Evolutionary conservation across 2,329 filamentous ascomycete genomes (phyloP), one percentile per base, ranked within the genome.

Genomic region (Diaporthe sp.): DNA sequence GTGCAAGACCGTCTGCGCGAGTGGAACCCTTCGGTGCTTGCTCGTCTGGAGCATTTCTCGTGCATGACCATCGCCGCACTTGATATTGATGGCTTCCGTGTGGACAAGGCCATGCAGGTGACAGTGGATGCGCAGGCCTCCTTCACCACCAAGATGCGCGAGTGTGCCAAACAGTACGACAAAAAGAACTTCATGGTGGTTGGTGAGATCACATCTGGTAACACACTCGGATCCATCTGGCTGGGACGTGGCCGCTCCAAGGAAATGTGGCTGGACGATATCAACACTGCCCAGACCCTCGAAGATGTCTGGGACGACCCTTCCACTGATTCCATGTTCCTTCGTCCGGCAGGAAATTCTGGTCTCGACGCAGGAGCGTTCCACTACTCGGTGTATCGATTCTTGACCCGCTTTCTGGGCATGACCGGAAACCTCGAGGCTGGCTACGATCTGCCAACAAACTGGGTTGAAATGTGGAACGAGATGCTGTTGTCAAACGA

Each of bases 1-100:
- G 91, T 92, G 2, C 91, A 93, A 81, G 91, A 93, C 81, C 90
- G 91, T 79, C 84, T 93, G 12, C 87, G 91, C 72, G 91, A 92
- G 80, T 93, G 91, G 91, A 79, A 87, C 46, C 88, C 89, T 1
- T 87, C 87, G 28, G 91, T 92, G 0, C 84, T 88, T 51, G 85
- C 88, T 65, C 90, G 89, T 78, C 82, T 93, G 72, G 87, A 89
- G 76, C 86, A 88, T 58, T 91, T 92, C 79, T 91, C 90, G 2
- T 93, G 91, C 82, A 89, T 92, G 81, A 86, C 89, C 57, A 91
- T 93, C 75, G 82, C 85, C 28, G 89, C 88, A 76, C 85, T 93
- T 28, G 91, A 93, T 79, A 90, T 93, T 73, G 91, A 93, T 79
- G 91, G 91, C 0, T 92, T 91, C 79, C 88, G 91, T 62, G 91